Evolutionary conservation across 1,284 basidiomycete genomes (phyloP).

Genomic region (Heterobasidion occidentale): DNA sequence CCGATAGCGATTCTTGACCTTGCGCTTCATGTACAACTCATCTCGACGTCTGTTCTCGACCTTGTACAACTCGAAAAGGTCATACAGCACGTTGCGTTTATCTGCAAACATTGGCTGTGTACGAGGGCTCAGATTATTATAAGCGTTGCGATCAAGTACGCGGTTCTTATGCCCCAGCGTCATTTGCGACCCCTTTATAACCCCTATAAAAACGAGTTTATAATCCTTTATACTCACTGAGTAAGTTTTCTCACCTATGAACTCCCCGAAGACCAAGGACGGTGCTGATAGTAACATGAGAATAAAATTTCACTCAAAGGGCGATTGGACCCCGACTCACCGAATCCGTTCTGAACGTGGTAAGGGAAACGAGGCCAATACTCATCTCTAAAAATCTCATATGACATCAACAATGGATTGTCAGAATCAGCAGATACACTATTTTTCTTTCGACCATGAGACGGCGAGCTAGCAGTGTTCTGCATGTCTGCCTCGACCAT

Average conservation of each 20-base stretch:
- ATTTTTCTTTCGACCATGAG: too few species aligned
- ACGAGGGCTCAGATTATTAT: constrained; percentile 41
- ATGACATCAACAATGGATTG: constrained; percentile 32
- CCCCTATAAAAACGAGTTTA: constrained; percentile 30
- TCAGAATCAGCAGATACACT: background rate
- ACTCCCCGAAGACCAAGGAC: constrained; percentile 58
- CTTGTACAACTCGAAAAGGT: constrained; percentile 45
- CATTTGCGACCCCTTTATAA: constrained; percentile 60
- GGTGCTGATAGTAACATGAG: constrained; percentile 34
- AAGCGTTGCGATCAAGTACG: constrained; percentile 36
- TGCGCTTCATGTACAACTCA: constrained; percentile 40
- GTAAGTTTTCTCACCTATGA: constrained; percentile 39
- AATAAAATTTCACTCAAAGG: background rate
- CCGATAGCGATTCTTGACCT: constrained; percentile 18
- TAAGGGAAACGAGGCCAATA: constrained; percentile 66
- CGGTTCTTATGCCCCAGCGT: constrained; percentile 27
- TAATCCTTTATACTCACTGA: background rate
- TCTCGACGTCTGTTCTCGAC: too few species aligned
- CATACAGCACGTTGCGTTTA: constrained; percentile 41
- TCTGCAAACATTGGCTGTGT: constrained; percentile 47
- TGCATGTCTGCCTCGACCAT: background rate
- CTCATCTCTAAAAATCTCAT: constrained; percentile 37
- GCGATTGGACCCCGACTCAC: constrained; percentile 23
- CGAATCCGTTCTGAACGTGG: constrained; percentile 42
- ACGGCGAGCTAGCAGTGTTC: background rate